Evolutionary conservation across 1,139 yeast species (phyloP).

Genomic region (Debaryomyces subglobosus): DNA sequence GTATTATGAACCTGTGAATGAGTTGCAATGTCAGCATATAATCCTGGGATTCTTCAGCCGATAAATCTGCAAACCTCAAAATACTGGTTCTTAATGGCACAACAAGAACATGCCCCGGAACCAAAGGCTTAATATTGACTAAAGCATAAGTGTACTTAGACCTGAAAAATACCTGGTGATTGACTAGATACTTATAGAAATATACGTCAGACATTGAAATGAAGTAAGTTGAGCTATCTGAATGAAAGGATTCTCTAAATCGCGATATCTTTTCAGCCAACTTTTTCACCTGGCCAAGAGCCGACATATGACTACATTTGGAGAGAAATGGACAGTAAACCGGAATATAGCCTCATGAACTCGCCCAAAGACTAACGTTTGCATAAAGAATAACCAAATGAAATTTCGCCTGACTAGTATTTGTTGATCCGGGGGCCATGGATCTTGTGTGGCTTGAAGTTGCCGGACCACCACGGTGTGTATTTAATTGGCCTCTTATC

Average conservation of each 20-base stretch:
- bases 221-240: neutral
- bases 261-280: neutral
- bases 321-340: neutral
- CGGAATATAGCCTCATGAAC: neutral
- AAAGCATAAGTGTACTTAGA: conserved; percentile 72
- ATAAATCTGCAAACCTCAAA: conserved; percentile 65
- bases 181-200: conserved; percentile 61
- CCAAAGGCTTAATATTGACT: conserved; percentile 86
- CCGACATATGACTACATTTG: neutral
- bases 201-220: conserved; percentile 25
- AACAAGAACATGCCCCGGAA: conserved; percentile 89
- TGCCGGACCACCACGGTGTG: neutral
- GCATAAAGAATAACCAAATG: neutral
- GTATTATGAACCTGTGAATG: conserved; percentile 65
- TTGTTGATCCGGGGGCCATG: neutral
- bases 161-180: conserved; percentile 61
- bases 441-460: neutral
- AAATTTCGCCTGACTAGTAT: neutral
- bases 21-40: conserved; percentile 77
- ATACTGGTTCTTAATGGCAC: conserved; percentile 72
- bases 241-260: neutral
- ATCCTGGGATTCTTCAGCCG: conserved; percentile 73
- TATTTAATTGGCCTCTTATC: neutral
- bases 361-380: neutral
- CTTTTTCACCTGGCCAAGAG: neutral